Evolutionary conservation across 192 early-diverging fungal species (phyloP).

Genomic region (Backusella australiensis): DNA sequence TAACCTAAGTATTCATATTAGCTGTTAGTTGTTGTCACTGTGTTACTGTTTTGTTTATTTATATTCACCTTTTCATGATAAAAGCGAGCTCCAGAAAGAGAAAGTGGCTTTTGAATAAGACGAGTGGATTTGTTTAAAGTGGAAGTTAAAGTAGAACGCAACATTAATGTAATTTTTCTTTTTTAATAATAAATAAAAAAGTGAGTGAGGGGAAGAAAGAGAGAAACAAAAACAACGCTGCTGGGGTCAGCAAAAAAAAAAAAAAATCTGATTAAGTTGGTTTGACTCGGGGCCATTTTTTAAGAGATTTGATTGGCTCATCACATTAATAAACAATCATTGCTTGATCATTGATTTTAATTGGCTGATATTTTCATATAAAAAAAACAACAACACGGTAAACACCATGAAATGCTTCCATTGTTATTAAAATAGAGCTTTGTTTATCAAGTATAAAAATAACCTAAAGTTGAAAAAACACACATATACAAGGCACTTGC

Average conservation of each 20-base stretch:
- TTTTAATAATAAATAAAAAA: not conserved
- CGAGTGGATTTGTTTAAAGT: constrained; percentile 5
- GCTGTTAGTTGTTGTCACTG: not conserved
- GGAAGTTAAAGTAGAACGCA: constrained; percentile 14
- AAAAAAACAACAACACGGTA: not conserved
- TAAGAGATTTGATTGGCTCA: not conserved
- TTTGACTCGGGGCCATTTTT: constrained; percentile 1
- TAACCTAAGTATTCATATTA: constrained; percentile 57
- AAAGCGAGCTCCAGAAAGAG: constrained; percentile 17
- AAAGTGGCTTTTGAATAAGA: constrained; percentile 16
- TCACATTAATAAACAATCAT: not conserved
- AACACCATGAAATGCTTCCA: not conserved
- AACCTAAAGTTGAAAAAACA: too few relatives aligned
- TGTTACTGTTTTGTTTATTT: not conserved
- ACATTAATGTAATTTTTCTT: not conserved
- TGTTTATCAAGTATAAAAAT: not conserved
- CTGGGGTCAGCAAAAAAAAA: not conserved
- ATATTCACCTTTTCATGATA: constrained; percentile 31
- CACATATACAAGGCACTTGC: too few relatives aligned
- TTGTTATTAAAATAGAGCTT: not conserved
- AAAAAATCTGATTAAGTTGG: not conserved
- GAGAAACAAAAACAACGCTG: not conserved
- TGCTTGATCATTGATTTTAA: not conserved
- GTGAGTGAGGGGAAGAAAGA: not conserved
- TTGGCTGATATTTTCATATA: not conserved